Base-by-base conservation (phyloP, 495 filamentous ascomycete species). In the Podospora australis region DNA sequence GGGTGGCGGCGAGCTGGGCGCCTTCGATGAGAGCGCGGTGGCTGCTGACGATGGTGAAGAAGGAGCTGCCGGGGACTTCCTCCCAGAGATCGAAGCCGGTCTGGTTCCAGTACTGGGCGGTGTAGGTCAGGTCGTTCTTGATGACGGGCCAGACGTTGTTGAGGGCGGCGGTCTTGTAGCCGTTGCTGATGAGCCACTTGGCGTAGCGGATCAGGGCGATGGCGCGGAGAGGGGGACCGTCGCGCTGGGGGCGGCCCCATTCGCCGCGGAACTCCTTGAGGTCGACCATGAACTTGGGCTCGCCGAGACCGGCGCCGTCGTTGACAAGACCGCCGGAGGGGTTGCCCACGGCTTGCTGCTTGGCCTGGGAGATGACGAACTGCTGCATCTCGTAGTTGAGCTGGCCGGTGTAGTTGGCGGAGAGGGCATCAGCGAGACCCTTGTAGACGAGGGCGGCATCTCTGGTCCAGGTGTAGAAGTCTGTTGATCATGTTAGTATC, bases 21-120 rank as follows among this genome's bases (percentile, higher is more conserved):
- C 83, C 83, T 60, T 84, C 81, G n/a, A 82, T 68, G 14, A 87
- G 60, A 13, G 83, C 74, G 30, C 71, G 63, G 49, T 74, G 69
- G 13, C 64, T 63, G 40, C 51, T 49, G 30, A 60, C 60, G 38
- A 70, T 52, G 32, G 71, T 74, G 46, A 73, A 86, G 69, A 86
- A 85, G 4, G 79, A 81, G 39, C 67, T 70, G 38, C 80, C 79
- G 13, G 70, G 61, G 1, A 84, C 75, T 63, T 87, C 84, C 54
- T 87, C 84, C 84, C 84, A 87, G 1, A 88, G 70, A 59, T 88
- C 83, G 47, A 77, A 87, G 24, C 80, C 80, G 19, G 75, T 80
- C 46, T 78, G 67, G 54, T 78, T 65, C 84, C 86, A 89, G 67
- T 87, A 82, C 53, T 86, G 75, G 3, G 79, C 69, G 6, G 85